Base-by-base conservation (phyloP, 2,329 filamentous ascomycete genomes). In the Neonectria punicea region DNA sequence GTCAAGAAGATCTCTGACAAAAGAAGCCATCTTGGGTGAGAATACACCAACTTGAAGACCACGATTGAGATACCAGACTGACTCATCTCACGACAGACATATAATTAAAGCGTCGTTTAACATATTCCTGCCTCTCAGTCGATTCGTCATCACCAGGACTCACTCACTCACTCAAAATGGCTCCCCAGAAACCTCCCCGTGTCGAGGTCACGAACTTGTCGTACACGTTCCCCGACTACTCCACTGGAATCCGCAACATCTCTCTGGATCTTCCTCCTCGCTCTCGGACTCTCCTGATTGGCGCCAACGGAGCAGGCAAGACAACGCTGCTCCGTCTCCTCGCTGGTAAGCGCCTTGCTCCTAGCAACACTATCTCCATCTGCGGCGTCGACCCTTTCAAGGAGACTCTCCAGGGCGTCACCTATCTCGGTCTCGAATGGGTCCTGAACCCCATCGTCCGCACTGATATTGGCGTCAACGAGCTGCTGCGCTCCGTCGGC, bases 361-460 rank as follows among this genome's bases (percentile, higher is more conserved):
- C 96, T 0, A 82, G 84, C 58, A 84, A 87, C 76, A 89, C 90
- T 69, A 92, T 99, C 78, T 84, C 83, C 74, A 90, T 99, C 67
- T 91, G 89, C 53, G 93, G 92, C 68, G 89, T 93, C 53, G 96
- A 99, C 80, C 96, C 96, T 9, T 99, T 99, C 87, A 92, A 93
- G 79, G 87, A 94, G 39, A 89, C 91, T 11, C 89, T 98, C 30
- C 93, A 97, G 81, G 96, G 96, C 67, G 95, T 99, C 34, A 98
- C 95, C 22, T 99, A 99, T 80, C 91, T 99, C 8, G 96, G 96
- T 1, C 89, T 98, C 0, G 96, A 99, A 84, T 99, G 96, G 96
- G 96, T 98, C 3, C 87, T 99, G 10, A 98, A 98, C 83, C 93
- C 93, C 53, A 97, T 98, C 74, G 96, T 98, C 53, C 92, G 95